Conservation (phyloP, 1,139 yeast genomes). For the Protomyces lactucae-debilis region DNA sequence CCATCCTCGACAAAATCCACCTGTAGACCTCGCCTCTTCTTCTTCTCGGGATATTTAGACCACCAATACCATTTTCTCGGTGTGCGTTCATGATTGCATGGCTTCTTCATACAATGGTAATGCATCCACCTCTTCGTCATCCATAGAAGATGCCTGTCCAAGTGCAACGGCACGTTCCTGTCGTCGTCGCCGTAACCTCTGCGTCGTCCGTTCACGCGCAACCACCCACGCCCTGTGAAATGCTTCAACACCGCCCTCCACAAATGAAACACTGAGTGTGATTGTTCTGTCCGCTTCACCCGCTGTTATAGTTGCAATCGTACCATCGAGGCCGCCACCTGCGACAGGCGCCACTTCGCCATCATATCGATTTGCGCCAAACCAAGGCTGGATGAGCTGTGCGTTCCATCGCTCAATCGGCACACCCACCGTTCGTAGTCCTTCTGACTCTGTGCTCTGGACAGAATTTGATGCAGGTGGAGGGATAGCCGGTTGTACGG, state of each 20-base stretch:
- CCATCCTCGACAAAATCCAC: constrained; percentile 48
- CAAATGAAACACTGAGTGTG: constrained; percentile 5
- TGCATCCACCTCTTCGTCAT: not conserved
- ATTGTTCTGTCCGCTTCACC: not conserved
- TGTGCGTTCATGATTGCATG: not conserved
- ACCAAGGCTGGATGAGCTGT: constrained; percentile 21
- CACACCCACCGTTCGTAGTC: constrained; percentile 1
- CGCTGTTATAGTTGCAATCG: not conserved
- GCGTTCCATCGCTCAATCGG: constrained; percentile 22
- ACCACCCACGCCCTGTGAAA: constrained; percentile 11
- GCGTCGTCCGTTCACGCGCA: not conserved
- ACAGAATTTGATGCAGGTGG: not conserved
- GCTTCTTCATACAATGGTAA: not conserved
- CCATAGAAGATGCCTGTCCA: not conserved
- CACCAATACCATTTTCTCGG: no score
- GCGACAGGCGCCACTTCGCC: constrained; percentile 17
- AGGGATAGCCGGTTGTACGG: not conserved
- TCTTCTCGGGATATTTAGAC: not conserved
- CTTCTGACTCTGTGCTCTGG: no score
- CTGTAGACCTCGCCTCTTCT: not conserved
- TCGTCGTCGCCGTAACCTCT: not conserved
- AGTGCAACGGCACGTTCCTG: not conserved
- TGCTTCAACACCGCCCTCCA: constrained; percentile 15
- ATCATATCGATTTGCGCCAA: constrained; percentile 18
- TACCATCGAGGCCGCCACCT: constrained; percentile 11